phyloP scores from a whole-genome alignment of 148 eudicot genomes.

The Diospyros kaki region DNA sequence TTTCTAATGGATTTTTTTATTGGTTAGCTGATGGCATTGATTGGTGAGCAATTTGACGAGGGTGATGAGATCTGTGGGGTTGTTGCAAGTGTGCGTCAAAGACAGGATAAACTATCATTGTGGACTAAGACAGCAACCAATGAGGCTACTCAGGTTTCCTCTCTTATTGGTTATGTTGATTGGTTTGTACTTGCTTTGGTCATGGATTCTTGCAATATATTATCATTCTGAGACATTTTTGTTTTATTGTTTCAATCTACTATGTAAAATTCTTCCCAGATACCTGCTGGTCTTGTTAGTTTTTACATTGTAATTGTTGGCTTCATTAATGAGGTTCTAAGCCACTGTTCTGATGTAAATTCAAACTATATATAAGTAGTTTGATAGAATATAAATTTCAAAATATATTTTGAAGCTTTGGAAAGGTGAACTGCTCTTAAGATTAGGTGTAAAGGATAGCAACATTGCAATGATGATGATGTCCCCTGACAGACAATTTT shows the following conservation, averaged over 20 bases:
- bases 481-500: not conserved
- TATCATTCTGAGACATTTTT: too few relatives aligned
- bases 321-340: not conserved
- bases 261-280: too few relatives aligned
- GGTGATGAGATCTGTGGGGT: constrained; percentile 95
- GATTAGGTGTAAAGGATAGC: not conserved
- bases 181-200: not conserved
- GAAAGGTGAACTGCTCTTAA: not conserved
- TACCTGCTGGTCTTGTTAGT: not conserved
- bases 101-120: constrained; percentile 74
- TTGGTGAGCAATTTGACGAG: constrained; percentile 94
- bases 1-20: constrained; percentile 11
- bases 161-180: not conserved
- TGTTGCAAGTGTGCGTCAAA: constrained; percentile 87
- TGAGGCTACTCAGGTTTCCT: constrained; percentile 83
- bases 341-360: not conserved
- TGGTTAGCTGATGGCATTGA: constrained; percentile 78
- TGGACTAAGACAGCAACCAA: constrained; percentile 90
- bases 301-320: not conserved
- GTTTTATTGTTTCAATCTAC: too few relatives aligned
- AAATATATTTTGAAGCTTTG: too few relatives aligned
- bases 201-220: too few relatives aligned
- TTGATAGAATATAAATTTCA: not conserved
- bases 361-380: not conserved
- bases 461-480: not conserved